These are phyloP conservation scores for Wallacemonas sp. DNA, from an alignment of 208 protist genomes.

Conservation along the genomic window DNA sequence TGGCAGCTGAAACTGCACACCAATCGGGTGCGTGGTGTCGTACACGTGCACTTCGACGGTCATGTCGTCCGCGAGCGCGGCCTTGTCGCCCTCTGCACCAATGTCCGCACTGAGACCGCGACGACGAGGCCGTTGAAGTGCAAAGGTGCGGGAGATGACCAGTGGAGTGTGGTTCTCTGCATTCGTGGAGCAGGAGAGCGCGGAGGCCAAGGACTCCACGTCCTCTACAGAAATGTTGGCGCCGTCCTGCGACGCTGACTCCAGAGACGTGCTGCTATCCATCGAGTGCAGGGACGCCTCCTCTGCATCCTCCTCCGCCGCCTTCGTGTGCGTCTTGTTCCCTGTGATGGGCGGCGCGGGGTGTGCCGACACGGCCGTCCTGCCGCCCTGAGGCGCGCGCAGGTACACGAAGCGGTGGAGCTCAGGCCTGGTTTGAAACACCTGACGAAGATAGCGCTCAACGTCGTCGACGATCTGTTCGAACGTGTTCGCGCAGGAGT, in stretches of 20 bases:
- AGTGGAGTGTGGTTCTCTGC: background rate
- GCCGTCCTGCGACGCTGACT: background rate
- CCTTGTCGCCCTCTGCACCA: background rate
- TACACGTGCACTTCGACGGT: conserved; percentile 71
- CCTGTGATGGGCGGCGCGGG: background rate
- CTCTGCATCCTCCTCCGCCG: background rate
- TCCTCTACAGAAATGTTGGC: background rate
- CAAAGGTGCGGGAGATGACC: conserved; percentile 3
- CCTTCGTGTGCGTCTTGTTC: background rate
- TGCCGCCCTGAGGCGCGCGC: background rate
- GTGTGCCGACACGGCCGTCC: background rate
- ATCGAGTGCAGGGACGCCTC: background rate
- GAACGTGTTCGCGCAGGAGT: conserved; percentile 72
- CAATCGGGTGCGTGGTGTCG: conserved; percentile 52
- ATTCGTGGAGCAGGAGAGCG: background rate
- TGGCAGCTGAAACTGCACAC: conserved; percentile 56
- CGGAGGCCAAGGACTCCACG: background rate
- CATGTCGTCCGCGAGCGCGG: conserved; percentile 14
- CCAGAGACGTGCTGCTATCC: background rate
- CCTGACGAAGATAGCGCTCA: conserved; percentile 46
- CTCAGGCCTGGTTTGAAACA: conserved; percentile 42
- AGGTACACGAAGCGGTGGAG: conserved; percentile 41
- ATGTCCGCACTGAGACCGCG: conserved; percentile 3
- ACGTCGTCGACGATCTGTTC: conserved; percentile 59
- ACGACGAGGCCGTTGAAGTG: conserved; percentile 1